Percentiles rank a stretch among this genome's conserved stretches.
Evolutionary conservation across 2,329 filamentous ascomycete genomes (phyloP).

Genomic region (Hypoxylon sp.): DNA sequence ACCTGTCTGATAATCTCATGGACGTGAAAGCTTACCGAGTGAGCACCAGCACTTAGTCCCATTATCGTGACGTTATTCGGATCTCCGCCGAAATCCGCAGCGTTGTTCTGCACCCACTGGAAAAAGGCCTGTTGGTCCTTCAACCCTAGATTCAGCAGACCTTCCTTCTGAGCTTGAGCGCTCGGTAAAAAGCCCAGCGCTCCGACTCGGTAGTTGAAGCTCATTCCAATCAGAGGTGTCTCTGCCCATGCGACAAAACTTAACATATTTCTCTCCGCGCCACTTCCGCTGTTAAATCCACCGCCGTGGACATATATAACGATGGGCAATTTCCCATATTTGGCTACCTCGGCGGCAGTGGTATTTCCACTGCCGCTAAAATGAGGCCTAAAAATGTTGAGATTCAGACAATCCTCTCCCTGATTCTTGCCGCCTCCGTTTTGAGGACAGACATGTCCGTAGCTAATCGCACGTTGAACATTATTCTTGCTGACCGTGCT

Average conservation of each 20-base stretch:
- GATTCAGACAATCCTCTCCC: slow-evolving; percentile 66
- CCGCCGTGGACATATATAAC: slow-evolving; percentile 74
- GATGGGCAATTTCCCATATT: slow-evolving; percentile 59
- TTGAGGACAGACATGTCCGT: slow-evolving; percentile 56
- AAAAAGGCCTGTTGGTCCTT: slow-evolving; percentile 71
- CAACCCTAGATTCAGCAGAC: slow-evolving; percentile 73
- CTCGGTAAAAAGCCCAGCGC: slow-evolving; percentile 77
- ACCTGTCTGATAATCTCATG: background rate
- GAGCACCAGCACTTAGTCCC: slow-evolving; percentile 72
- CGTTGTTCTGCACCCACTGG: slow-evolving; percentile 71
- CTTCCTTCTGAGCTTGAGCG: slow-evolving; percentile 63
- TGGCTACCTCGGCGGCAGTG: slow-evolving; percentile 40
- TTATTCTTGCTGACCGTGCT: slow-evolving; percentile 46
- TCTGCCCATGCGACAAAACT: slow-evolving; percentile 70
- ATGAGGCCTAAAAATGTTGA: slow-evolving; percentile 63
- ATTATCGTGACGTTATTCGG: slow-evolving; percentile 68
- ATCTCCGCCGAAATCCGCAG: slow-evolving; percentile 71
- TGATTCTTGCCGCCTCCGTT: slow-evolving; percentile 46
- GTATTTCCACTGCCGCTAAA: slow-evolving; percentile 46
- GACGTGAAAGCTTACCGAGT: slow-evolving; percentile 62
- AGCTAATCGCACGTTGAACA: slow-evolving; percentile 51
- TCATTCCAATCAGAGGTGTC: slow-evolving; percentile 67
- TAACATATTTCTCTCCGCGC: slow-evolving; percentile 69
- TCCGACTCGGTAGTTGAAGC: slow-evolving; percentile 74
- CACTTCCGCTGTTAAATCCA: slow-evolving; percentile 68